Conservation (phyloP, 2,329 filamentous ascomycete species). For the Botrytis pseudocinerea region DNA sequence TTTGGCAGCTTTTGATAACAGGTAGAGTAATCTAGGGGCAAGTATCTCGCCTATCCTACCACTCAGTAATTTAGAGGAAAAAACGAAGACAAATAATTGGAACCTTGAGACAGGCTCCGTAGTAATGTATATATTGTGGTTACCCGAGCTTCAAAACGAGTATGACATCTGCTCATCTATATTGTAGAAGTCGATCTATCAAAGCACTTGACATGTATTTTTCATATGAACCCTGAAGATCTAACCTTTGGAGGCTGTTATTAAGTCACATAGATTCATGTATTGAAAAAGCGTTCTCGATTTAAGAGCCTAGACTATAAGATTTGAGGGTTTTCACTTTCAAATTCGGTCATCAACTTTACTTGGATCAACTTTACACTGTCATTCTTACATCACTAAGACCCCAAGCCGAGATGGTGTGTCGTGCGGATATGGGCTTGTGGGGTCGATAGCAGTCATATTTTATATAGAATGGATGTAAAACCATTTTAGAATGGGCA, state of each 20-base stretch:
- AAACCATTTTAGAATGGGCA: not conserved
- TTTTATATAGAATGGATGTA: not conserved
- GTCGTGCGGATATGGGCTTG: not conserved
- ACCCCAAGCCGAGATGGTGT: not conserved
- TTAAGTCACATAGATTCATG: not conserved
- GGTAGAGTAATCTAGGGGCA: not conserved
- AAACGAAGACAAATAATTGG: not conserved
- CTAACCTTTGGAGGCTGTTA: not conserved
- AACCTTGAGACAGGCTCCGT: not conserved
- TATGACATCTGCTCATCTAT: not conserved
- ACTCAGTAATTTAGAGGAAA: not conserved
- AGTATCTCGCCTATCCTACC: not conserved
- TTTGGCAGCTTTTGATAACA: not conserved
- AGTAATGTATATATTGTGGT: accelerated
- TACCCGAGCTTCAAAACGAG: not conserved
- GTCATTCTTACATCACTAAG: not conserved
- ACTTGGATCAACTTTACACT: not conserved
- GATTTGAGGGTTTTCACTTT: no score
- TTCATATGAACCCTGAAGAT: not conserved
- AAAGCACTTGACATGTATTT: not conserved
- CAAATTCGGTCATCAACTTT: not conserved
- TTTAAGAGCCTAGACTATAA: not conserved
- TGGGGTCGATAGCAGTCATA: not conserved
- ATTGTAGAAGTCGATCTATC: not conserved
- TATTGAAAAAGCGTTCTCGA: not conserved